Conservation (phyloP, 2,329 filamentous ascomycete species). For the Zasmidium citrigriseum region DNA sequence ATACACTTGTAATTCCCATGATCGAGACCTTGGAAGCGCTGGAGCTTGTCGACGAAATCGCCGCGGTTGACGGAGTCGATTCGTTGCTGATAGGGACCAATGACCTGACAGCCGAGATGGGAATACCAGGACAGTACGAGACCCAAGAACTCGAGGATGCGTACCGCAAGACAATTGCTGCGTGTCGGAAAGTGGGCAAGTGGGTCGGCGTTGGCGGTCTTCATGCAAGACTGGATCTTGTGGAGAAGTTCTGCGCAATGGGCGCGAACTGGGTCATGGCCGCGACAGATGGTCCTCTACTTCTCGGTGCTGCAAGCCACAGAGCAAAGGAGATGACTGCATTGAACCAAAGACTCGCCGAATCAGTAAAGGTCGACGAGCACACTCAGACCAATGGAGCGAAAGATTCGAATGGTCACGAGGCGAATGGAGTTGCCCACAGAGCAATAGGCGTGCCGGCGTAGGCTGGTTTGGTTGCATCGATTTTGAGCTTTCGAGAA, state of each 20-base stretch:
- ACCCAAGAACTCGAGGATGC: constrained; percentile 34
- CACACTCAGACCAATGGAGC: too few species aligned
- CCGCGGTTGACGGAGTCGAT: constrained; percentile 46
- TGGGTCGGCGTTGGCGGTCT: constrained; percentile 46
- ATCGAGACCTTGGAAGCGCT: constrained; percentile 44
- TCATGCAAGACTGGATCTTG: constrained; percentile 42
- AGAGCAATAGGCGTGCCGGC: background rate
- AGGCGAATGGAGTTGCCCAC: too few species aligned
- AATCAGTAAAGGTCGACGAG: too few species aligned
- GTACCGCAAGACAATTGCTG: constrained; percentile 39
- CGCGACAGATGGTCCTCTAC: constrained; percentile 38
- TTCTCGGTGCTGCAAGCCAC: constrained; percentile 41
- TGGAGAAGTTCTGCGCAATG: constrained; percentile 43
- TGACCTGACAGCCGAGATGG: constrained; percentile 47
- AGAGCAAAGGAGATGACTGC: constrained; percentile 8
- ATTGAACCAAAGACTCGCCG: background rate
- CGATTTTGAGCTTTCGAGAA: too few species aligned
- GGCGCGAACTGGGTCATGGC: constrained; percentile 44
- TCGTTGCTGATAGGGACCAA: constrained; percentile 48
- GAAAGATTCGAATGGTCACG: too few species aligned
- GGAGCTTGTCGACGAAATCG: constrained; percentile 43
- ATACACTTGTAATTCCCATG: constrained; percentile 47
- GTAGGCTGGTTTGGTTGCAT: too few species aligned
- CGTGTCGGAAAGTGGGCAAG: constrained; percentile 43
- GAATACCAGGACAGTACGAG: constrained; percentile 45